These are phyloP conservation scores for Phytophthora aleatoria DNA, from an alignment of 352 stramenopile genomes.

Conservation along the genomic window DNA sequence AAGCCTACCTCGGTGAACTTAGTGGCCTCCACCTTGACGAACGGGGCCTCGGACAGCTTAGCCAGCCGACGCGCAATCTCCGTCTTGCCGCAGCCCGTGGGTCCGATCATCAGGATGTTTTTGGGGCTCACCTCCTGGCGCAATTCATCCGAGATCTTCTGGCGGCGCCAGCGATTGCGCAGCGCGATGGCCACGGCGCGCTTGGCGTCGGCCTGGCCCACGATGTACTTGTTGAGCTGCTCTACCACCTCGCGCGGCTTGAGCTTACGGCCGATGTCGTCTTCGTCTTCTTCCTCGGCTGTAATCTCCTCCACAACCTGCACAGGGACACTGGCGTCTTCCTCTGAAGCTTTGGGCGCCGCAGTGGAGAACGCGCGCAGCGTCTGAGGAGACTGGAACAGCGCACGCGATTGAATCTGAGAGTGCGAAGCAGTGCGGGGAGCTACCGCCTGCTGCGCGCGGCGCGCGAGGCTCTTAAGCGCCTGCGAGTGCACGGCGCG, in stretches of 20 bases:
- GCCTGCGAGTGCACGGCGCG: constrained; percentile 45
- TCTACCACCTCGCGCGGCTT: constrained; percentile 94
- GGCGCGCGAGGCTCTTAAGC: constrained; percentile 49
- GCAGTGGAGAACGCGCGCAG: constrained; percentile 42
- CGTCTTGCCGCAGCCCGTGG: constrained; percentile 98
- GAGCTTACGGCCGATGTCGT: constrained; percentile 83
- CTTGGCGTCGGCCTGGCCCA: constrained; percentile 97
- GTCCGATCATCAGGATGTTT: constrained; percentile 99
- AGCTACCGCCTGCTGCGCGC: constrained; percentile 5
- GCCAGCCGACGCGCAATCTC: constrained; percentile 98
- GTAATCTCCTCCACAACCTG: constrained; percentile 39
- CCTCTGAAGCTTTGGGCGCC: constrained; percentile 34
- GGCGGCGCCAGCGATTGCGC: constrained; percentile 97
- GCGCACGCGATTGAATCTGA: constrained; percentile 11
- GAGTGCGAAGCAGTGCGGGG: not conserved
- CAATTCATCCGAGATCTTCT: constrained; percentile 94
- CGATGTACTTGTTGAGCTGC: constrained; percentile 97
- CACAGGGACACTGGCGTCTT: constrained; percentile 32
- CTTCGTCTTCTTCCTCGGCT: constrained; percentile 30
- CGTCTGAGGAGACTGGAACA: constrained; percentile 18
- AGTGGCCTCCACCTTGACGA: constrained; percentile 98
- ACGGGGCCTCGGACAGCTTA: constrained; percentile 96
- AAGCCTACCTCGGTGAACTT: constrained; percentile 99
- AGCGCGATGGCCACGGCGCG: constrained; percentile 97
- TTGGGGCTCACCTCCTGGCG: constrained; percentile 95